Conservation (phyloP, 257 asterid species). For the Ballota nigra region DNA sequence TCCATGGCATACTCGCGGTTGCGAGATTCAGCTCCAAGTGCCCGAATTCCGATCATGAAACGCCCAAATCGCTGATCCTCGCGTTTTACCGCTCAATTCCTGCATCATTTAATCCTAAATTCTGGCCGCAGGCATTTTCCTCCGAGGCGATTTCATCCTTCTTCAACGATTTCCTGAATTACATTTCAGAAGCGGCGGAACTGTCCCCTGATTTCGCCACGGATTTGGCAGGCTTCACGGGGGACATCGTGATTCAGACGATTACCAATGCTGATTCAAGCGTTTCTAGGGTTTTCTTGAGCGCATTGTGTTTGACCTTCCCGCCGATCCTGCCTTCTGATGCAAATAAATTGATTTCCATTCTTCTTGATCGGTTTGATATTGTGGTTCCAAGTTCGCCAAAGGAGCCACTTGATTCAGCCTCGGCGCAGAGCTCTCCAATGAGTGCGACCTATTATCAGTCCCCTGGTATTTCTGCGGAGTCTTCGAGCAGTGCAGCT, state of each 20-base stretch:
- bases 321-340: constrained; percentile 73
- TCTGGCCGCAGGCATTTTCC: constrained; percentile 91
- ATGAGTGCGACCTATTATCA: constrained; percentile 46
- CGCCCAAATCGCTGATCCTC: constrained; percentile 66
- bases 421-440: constrained; percentile 60
- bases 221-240: constrained; percentile 77
- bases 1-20: constrained; percentile 72
- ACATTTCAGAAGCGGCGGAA: constrained; percentile 58
- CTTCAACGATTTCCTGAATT: constrained; percentile 55
- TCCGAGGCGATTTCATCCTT: constrained; percentile 60
- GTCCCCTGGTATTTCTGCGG: constrained; percentile 47
- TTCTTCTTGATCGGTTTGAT: constrained; percentile 70
- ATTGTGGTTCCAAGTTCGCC: constrained; percentile 51
- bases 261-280: constrained; percentile 40
- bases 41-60: constrained; percentile 50
- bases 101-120: constrained; percentile 48
- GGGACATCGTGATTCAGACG: constrained; percentile 63
- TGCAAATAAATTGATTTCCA: constrained; percentile 58
- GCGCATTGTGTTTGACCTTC: constrained; percentile 59
- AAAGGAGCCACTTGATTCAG: constrained; percentile 43
- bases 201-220: constrained; percentile 56
- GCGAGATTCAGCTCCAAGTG: constrained; percentile 83
- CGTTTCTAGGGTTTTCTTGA: constrained; percentile 55
- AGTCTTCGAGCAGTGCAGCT: constrained; percentile 41
- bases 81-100: constrained; percentile 86